These are phyloP conservation scores for Vigna reflexopilosa DNA, from an alignment of 306 rosid genomes.

Conservation along the genomic window DNA sequence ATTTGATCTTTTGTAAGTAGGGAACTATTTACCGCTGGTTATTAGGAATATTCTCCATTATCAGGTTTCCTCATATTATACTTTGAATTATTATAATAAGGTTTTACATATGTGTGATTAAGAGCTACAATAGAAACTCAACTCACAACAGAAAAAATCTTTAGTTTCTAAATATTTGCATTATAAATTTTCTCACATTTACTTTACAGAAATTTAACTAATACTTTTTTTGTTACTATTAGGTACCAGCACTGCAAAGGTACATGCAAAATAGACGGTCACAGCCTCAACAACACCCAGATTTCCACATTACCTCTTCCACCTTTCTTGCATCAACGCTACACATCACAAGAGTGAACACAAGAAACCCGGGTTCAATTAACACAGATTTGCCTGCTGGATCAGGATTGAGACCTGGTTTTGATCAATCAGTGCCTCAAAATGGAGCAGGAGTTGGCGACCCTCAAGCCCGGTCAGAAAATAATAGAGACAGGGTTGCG, in stretches of 20 bases:
- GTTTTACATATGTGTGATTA: too few relatives aligned
- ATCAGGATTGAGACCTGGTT: constrained; percentile 62
- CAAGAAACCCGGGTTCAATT: constrained; percentile 67
- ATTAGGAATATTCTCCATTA: too few relatives aligned
- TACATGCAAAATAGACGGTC: constrained; percentile 91
- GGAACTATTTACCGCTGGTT: too few relatives aligned
- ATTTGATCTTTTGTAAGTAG: too few relatives aligned
- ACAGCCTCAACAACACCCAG: constrained; percentile 92
- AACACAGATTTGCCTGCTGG: constrained; percentile 58
- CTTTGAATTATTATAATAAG: too few relatives aligned
- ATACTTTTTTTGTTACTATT: constrained; percentile 20
- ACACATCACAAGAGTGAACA: constrained; percentile 97
- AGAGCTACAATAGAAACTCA: too few relatives aligned
- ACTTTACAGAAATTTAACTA: constrained; percentile 29
- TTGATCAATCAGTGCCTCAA: constrained; percentile 55
- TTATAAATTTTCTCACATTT: not conserved
- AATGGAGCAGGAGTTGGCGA: constrained; percentile 53
- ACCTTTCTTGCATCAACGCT: constrained; percentile 94
- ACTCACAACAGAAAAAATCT: too few relatives aligned
- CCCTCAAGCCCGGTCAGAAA: constrained; percentile 57
- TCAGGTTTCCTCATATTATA: too few relatives aligned
- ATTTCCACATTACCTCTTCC: constrained; percentile 96
- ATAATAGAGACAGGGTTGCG: constrained; percentile 52
- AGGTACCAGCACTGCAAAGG: constrained; percentile 98
- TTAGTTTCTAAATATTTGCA: too few relatives aligned